Percentiles rank a stretch among this genome's conserved stretches.
Conservation (phyloP, 805 yeast species). For the Saccharomycopsis fodiens region DNA sequence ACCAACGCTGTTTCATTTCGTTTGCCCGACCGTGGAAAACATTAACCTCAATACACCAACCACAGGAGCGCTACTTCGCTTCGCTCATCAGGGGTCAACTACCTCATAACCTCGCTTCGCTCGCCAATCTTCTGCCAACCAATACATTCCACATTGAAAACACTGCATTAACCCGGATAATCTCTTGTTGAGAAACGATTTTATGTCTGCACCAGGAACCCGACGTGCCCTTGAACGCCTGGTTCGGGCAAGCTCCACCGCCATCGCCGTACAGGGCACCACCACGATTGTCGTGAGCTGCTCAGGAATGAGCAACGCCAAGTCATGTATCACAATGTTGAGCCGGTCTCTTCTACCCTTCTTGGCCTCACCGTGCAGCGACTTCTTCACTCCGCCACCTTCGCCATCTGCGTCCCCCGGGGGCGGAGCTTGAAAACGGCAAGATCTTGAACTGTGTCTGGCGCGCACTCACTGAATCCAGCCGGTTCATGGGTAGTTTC, state of each 20-base stretch:
- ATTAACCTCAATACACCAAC: too few relatives aligned
- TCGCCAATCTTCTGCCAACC: not conserved
- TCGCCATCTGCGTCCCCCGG: not conserved
- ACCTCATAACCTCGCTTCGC: too few relatives aligned
- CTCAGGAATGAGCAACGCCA: slow-evolving; percentile 62
- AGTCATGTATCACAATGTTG: slow-evolving; percentile 76
- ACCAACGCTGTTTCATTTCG: too few relatives aligned
- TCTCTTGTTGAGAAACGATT: too few relatives aligned
- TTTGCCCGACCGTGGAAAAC: too few relatives aligned
- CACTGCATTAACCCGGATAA: not conserved
- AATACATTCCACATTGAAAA: too few relatives aligned
- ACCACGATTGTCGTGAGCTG: slow-evolving; percentile 44
- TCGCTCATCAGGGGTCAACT: too few relatives aligned
- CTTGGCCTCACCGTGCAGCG: slow-evolving; percentile 81
- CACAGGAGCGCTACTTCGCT: too few relatives aligned
- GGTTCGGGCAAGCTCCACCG: slow-evolving; percentile 76
- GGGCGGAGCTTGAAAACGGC: slow-evolving; percentile 3
- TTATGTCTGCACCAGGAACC: too few relatives aligned
- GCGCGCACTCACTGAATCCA: slow-evolving; percentile 18
- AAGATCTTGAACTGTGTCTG: slow-evolving; percentile 20
- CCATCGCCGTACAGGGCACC: slow-evolving; percentile 88
- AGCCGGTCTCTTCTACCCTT: slow-evolving; percentile 92
- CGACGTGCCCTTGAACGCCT: slow-evolving; percentile 6
- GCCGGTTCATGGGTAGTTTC: slow-evolving; percentile 9
- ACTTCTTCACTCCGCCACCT: slow-evolving; percentile 24